Base-by-base conservation (phyloP, 768 basidiomycete genomes). In the Amanita inopinata region DNA sequence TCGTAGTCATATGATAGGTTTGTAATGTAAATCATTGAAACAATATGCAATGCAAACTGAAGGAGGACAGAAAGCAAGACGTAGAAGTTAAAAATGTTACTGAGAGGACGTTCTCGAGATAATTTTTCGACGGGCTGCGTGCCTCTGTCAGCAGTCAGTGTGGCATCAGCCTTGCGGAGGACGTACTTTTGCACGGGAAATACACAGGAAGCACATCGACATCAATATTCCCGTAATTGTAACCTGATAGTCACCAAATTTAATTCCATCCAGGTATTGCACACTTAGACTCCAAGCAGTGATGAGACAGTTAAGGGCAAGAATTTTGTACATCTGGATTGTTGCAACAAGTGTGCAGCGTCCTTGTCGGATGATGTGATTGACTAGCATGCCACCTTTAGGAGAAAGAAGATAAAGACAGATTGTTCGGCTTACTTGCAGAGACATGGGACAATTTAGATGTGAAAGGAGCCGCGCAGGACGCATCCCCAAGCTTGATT, bases 241-340 rank as follows among this genome's bases (percentile, higher is more conserved):
- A 24, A 96, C 84, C 57, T 99, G 94, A 59, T 99, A 99, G 59
- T 99, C 96, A 10, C 96, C 96, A 61, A 93, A 97, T 62, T 98
- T 98, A 73, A 99, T 97, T 14, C 96, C 96, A 50, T 98, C 94
- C 2, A 99, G 71, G 56, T 99, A 97, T 60, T 94, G 93, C 22
- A 98, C 96, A 51, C 88, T 92, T 47, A 98, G 69, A 58, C 89
- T 93, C 66, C 94, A 98, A n/a, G 96, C 96, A 2, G 93, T 94
- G 62, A 98, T 99, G 31, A 99, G 69, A 56, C 96, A 98, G 58
- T 98, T 99, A 43, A 99, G 66, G 1, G 94, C 96, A 27, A 99
- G 70, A 51, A 99, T 99, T 69, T 97, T 96, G 78, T 97, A 99
- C 96, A 99, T 99, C 65, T 99, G 96, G 41, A 94, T 85, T 2